These are phyloP conservation scores for Penicillium ucsense DNA, from an alignment of 495 filamentous ascomycete species.

Conservation along the genomic window DNA sequence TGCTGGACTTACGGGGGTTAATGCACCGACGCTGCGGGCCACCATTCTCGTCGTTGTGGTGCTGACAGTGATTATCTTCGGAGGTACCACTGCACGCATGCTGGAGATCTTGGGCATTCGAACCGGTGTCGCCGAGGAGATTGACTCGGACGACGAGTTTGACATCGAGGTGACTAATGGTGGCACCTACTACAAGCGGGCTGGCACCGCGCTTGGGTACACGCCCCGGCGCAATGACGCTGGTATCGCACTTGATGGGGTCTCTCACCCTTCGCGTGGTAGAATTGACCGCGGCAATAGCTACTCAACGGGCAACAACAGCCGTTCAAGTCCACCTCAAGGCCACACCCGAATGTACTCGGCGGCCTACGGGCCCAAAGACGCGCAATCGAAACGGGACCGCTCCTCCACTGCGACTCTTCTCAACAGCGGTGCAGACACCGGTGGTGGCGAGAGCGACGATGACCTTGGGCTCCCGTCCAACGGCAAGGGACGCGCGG, in stretches of 20 bases:
- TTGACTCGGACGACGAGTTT: conserved; percentile 96
- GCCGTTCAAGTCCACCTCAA: conserved; percentile 37
- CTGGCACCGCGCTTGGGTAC: conserved; percentile 62
- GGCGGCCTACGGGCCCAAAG: conserved; percentile 45
- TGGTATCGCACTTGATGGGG: conserved; percentile 43
- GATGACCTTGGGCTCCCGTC: conserved; percentile 40
- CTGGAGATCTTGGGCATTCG: conserved; percentile 89
- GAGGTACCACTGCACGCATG: conserved; percentile 97
- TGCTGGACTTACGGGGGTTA: conserved; percentile 70
- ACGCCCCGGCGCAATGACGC: conserved; percentile 53
- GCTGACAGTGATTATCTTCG: conserved; percentile 96
- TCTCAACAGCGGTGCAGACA: conserved; percentile 21
- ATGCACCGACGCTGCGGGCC: conserved; percentile 69
- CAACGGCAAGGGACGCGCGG: conserved; percentile 49
- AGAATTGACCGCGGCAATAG: conserved; percentile 25
- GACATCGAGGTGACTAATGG: conserved; percentile 81
- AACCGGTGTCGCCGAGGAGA: conserved; percentile 91
- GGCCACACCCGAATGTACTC: conserved; percentile 44
- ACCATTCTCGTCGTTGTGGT: conserved; percentile 96
- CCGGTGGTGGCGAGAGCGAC: conserved; percentile 33
- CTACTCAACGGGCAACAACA: conserved; percentile 48
- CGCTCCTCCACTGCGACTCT: conserved; percentile 31
- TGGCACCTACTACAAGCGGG: conserved; percentile 68
- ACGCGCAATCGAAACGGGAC: conserved; percentile 29
- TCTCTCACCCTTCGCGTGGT: conserved; percentile 27